Evolutionary conservation across 2,329 filamentous ascomycete species (phyloP).

Genomic region (Clarireedia hainanense): DNA sequence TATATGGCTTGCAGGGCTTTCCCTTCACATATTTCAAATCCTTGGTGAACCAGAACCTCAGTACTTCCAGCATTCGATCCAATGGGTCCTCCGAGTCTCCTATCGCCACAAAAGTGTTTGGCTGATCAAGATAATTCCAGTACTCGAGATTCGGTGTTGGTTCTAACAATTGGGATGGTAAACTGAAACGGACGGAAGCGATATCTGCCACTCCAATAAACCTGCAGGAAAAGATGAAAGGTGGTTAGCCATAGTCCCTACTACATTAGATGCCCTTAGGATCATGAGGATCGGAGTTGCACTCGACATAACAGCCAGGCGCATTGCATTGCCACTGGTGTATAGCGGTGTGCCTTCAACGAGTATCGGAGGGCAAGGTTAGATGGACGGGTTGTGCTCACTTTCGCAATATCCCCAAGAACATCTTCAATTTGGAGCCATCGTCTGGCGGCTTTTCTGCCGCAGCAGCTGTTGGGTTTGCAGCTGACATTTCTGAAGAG

Average conservation of each 20-base stretch:
- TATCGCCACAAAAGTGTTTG: slow-evolving; percentile 75
- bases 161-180: slow-evolving; percentile 91
- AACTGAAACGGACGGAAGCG: slow-evolving; percentile 88
- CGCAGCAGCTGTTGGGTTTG: slow-evolving; percentile 14
- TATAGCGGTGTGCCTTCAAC: slow-evolving; percentile 12
- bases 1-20: slow-evolving; percentile 98
- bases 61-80: slow-evolving; percentile 87
- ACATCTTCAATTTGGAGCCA: slow-evolving; percentile 80
- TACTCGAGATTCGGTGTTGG: slow-evolving; percentile 97
- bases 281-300: not conserved
- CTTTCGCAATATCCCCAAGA: slow-evolving; percentile 82
- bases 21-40: slow-evolving; percentile 98
- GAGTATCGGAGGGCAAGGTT: not conserved
- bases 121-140: slow-evolving; percentile 96
- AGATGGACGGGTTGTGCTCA: slow-evolving; percentile 37
- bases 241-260: not conserved
- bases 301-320: not conserved
- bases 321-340: slow-evolving; percentile 9
- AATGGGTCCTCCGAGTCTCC: slow-evolving; percentile 87
- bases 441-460: slow-evolving; percentile 62
- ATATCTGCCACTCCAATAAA: slow-evolving; percentile 97
- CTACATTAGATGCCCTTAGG: not conserved
- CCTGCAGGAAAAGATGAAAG: slow-evolving; percentile 37
- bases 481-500: slow-evolving; percentile 18
- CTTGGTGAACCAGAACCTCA: slow-evolving; percentile 98